These are phyloP conservation scores for Colletotrichum sublineola DNA, from an alignment of 2,329 filamentous ascomycete genomes.

Conservation along the genomic window DNA sequence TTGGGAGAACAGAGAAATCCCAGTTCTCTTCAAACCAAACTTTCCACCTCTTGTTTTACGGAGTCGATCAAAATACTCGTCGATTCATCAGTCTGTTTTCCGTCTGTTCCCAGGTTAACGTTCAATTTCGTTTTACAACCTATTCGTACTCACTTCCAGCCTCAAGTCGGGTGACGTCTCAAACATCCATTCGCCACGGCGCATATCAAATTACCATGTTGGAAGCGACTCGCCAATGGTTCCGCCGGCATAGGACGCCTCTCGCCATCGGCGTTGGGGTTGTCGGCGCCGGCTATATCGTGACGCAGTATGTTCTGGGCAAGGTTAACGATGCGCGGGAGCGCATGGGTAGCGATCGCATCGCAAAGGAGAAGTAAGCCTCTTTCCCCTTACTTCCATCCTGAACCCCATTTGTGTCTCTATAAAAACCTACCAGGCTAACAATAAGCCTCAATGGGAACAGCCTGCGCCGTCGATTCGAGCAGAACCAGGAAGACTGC, in stretches of 20 bases:
- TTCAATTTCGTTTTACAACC: not conserved
- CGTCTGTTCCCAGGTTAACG: not conserved
- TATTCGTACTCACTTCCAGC: not conserved
- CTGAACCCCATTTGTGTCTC: not conserved
- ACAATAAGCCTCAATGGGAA: not conserved
- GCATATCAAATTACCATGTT: conserved; percentile 62
- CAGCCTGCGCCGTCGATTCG: conserved; percentile 93
- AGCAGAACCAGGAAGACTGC: conserved; percentile 99
- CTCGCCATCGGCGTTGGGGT: conserved; percentile 90
- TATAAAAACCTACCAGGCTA: not conserved
- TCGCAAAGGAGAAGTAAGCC: conserved; percentile 93
- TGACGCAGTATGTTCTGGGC: conserved; percentile 89
- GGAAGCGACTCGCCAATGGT: conserved; percentile 85
- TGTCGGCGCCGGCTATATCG: conserved; percentile 90
- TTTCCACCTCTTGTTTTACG: not conserved
- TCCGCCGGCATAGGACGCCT: conserved; percentile 90
- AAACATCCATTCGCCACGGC: conserved; percentile 32
- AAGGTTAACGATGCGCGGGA: conserved; percentile 95
- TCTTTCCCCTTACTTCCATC: not conserved
- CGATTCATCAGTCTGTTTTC: not conserved
- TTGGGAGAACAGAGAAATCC: not conserved
- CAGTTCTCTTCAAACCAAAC: conserved; percentile 17
- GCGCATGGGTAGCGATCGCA: conserved; percentile 95
- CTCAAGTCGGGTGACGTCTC: not conserved
- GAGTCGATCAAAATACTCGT: not conserved